A percentile compares a stretch with the other conserved stretches of the same genome.
Evolutionary conservation across 75 land plant genomes (phyloP).

Genomic region (Picea glauca): DNA sequence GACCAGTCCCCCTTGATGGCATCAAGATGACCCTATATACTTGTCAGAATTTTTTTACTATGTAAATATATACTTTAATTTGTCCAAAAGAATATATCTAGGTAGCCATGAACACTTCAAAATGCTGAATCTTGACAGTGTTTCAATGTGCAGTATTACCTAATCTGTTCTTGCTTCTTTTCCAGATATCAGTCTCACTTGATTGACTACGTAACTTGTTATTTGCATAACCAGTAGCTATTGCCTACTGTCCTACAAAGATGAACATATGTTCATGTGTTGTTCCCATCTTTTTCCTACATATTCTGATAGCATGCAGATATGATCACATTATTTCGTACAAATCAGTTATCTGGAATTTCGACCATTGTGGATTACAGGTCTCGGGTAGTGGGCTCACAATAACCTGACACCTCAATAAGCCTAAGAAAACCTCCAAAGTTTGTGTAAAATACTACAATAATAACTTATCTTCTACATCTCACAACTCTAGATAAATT

Average conservation of each 20-base stretch:
- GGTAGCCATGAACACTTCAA: background rate
- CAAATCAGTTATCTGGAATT: background rate
- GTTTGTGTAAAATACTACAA: background rate
- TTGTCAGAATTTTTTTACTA: background rate
- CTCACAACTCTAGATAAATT: background rate
- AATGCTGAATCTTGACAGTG: background rate
- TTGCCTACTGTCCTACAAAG: background rate
- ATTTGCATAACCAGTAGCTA: background rate
- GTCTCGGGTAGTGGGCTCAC: background rate
- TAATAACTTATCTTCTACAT: background rate
- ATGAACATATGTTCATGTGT: background rate
- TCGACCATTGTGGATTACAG: background rate
- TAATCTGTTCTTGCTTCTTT: background rate
- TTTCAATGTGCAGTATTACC: background rate
- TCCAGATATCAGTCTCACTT: too few species aligned
- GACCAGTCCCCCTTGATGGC: background rate
- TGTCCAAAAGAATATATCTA: background rate
- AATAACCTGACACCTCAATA: background rate
- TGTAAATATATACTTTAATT: background rate
- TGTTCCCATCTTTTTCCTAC: background rate
- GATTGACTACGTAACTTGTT: background rate
- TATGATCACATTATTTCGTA: background rate
- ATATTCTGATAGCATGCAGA: background rate
- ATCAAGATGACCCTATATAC: background rate
- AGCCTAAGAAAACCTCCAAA: background rate